Base-by-base conservation (phyloP, 805 yeast species). In the Monosporozyma siamensis region DNA sequence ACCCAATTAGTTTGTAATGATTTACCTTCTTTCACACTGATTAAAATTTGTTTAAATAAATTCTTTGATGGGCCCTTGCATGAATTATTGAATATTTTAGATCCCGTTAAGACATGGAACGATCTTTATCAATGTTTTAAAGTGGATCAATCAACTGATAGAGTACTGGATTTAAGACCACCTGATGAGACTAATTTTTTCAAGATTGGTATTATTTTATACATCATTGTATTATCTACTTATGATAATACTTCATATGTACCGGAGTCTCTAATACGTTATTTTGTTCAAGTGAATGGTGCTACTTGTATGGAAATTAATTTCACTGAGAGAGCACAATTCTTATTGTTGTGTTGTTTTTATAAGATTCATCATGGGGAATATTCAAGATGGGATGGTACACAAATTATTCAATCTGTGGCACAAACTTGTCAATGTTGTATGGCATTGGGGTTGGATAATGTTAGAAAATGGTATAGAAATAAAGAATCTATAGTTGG, bases 291-390 rank as follows among this genome's bases (percentile, higher is more conserved):
- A 22, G 31, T 59, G 18, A 44, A 39, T 12, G 56, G 60, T 2
- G 44, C 48, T 2, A 39, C 48, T n/a, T 49, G 51, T 10, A 47
- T 56, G 8, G 53, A 52, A 29, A 44, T 51, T 10, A 54, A 46
- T 47, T 54, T 43, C 26, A 39, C 59, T 7, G 65, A 61, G 30
- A 51, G 54, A 35, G 52, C 56, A 1, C 66, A 63, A 27, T 61
- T 55, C 41, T 36, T 59, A 7, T 40, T 58, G 18, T 41, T 61
- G 10, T 45, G 48, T 20, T 51, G 48, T 31, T 37, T 60, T 20
- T 46, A 44, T 38, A 44, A 48, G 34, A 38, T 48, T 4, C 42
- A 40, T 35, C 36, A 44, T 17, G 44, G 48, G 4, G 37, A 38
- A 24, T 48, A 44, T 21, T 54, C 55, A 14, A 46, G 41, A 4